Base-by-base conservation (phyloP, 164 flowering plant genomes). In the Nymphaea thermarum region DNA sequence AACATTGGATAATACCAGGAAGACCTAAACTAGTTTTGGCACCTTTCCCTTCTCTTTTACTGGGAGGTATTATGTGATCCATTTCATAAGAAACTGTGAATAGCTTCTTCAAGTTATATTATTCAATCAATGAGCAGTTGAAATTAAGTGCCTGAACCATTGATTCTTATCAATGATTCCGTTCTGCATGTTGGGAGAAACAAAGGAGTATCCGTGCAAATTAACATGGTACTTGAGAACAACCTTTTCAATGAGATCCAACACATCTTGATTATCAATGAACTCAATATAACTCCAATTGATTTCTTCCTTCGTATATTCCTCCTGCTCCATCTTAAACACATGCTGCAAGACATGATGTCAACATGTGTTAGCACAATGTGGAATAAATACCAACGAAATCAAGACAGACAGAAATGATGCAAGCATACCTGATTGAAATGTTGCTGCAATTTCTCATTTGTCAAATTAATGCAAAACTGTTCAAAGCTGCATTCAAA, bases 381-480 rank as follows among this genome's bases (percentile, higher is more conserved):
- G 11, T 44, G 25, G 10, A n/a, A 14, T 12, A 43, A 43, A 44
- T 45, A 53, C 14, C 42, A 66, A 67, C 15, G 17, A n/a, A 17
- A 60, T 65, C 64, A 65, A 67, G 18, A 17, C 10, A 65, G 45
- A 61, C 3, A 36, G 25, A n/a, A 61, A 61, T 7, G 15, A n/a
- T 36, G 36, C 15, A 71, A n/a, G 62, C n/a, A 70, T 72, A 95
- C 99, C 99, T 95, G 99, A 79, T 95, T 95, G 70, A 95, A 95
- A 77, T 95, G 99, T 74, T 95, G 99, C 79, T 95, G 99, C 65
- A 95, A 96, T 77, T 95, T 95, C 84, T 95, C 99, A 83, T 95
- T 95, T 15, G 99, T 95, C 84, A 95, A 81, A 82, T 95, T 95
- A 74, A 95, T 95, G 80, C 99, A 95, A 72, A 95, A 95, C 73